Evolutionary conservation across 1,139 yeast genomes (phyloP).

Genomic region (Groenewaldozyma sp.): DNA sequence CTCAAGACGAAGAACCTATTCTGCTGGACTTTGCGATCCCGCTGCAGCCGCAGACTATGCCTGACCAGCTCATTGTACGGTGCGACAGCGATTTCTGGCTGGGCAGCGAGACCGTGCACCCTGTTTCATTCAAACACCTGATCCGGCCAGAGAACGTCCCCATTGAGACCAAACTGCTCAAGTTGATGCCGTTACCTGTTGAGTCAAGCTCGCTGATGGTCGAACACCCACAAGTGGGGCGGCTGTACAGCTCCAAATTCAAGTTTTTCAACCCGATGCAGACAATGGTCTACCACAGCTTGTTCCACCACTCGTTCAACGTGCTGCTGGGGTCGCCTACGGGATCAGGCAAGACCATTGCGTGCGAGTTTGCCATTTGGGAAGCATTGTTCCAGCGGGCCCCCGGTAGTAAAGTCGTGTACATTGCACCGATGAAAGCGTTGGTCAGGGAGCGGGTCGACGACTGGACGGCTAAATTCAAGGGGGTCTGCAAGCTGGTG

Average conservation of each 20-base stretch:
- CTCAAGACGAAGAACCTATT: slow-evolving; percentile 43
- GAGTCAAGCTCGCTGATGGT: slow-evolving; percentile 37
- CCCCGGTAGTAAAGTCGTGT: slow-evolving; percentile 80
- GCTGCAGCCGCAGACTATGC: slow-evolving; percentile 67
- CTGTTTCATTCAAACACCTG: slow-evolving; percentile 83
- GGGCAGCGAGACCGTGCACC: slow-evolving; percentile 69
- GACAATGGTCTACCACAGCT: slow-evolving; percentile 88
- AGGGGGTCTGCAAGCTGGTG: slow-evolving; percentile 46
- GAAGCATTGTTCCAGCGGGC: slow-evolving; percentile 66
- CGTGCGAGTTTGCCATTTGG: slow-evolving; percentile 96
- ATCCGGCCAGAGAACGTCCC: slow-evolving; percentile 85
- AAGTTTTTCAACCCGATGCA: slow-evolving; percentile 97
- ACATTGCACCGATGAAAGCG: slow-evolving; percentile 99
- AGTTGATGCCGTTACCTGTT: slow-evolving; percentile 79
- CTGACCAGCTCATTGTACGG: slow-evolving; percentile 75
- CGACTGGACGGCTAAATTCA: slow-evolving; percentile 65
- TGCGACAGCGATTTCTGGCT: slow-evolving; percentile 83
- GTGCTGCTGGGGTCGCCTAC: slow-evolving; percentile 97
- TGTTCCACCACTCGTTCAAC: slow-evolving; percentile 70
- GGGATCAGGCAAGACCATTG: slow-evolving; percentile 97
- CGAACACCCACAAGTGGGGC: slow-evolving; percentile 51
- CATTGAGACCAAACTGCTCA: slow-evolving; percentile 66
- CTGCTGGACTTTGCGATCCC: slow-evolving; percentile 92
- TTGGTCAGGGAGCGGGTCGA: slow-evolving; percentile 93
- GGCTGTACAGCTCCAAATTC: slow-evolving; percentile 41